Base-by-base conservation (phyloP, 768 basidiomycete genomes). In the Russula sp. region DNA sequence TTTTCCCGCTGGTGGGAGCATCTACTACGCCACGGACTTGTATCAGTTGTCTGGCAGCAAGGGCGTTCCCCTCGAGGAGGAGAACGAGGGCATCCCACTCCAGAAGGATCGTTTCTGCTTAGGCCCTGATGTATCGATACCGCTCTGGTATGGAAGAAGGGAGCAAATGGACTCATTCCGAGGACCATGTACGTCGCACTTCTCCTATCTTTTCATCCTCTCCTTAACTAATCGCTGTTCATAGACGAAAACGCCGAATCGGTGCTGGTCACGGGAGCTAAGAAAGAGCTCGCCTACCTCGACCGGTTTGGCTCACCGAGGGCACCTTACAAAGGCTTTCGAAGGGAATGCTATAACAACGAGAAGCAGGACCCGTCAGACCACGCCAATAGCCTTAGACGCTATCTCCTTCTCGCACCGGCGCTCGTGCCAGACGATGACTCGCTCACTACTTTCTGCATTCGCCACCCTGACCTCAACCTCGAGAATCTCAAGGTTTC, bases 1-100 rank as follows among this genome's bases (percentile, higher is more conserved):
- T 64, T 81, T 81, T 64, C 80, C 77, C 32, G 79, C 77, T 72
- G 77, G 80, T 53, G 79, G 80, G 72, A 79, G 79, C 73, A 72
- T 81, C 0, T 81, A 81, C 72, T 81, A 73, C 56, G 51, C 73
- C 14, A 7, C 76, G 7, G 81, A 82, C 73, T 59, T 82, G 70
- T 70, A 75, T 70, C 77, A 20, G 51, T 36, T 53, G 20, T 10
- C 51, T 11, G n/a, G n/a, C n/a, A n/a, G n/a, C n/a, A n/a, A n/a
- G n/a, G n/a, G n/a, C n/a, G n/a, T n/a, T n/a, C n/a, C n/a, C n/a
- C n/a, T n/a, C n/a, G n/a, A n/a, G n/a, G n/a, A n/a, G n/a, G 20
- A 13, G 51, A 16, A 38, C 11, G 1, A 11, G 51, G 22, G 20
- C 38, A 53, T 53, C 9, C 51, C 51, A 2, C 36, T 53, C 3